phyloP scores from a whole-genome alignment of 2,329 filamentous ascomycete genomes.

The Corinectria fuckeliana region DNA sequence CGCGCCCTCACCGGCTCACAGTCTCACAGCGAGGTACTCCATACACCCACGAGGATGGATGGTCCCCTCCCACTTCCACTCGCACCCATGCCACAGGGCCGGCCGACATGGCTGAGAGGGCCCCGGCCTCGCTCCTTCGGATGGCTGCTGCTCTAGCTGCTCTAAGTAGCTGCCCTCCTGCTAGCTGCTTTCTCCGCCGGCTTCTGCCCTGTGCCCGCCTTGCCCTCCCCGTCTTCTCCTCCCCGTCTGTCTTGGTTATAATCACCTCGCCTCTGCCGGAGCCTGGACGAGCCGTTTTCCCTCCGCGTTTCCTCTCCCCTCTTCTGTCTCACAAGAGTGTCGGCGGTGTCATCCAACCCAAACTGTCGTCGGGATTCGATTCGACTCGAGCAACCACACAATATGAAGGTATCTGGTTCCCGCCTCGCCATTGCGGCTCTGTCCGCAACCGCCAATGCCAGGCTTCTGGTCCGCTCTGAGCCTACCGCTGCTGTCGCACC shows the following conservation, averaged over 20 bases:
- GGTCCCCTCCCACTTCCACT: neutral
- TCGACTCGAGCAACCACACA: constrained; percentile 3
- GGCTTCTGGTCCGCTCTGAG: constrained; percentile 36
- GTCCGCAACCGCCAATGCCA: constrained; percentile 43
- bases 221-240: constrained; percentile 13
- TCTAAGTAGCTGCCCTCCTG: constrained; percentile 6
- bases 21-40: neutral
- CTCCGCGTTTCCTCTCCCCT: neutral
- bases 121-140: neutral
- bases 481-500: constrained; percentile 45
- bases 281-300: neutral
- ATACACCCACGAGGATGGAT: neutral
- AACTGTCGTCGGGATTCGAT: neutral
- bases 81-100: neutral
- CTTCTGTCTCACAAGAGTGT: constrained; percentile 12
- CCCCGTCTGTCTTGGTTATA: too few species aligned
- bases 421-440: constrained; percentile 36
- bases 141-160: constrained; percentile 2
- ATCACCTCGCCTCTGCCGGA: constrained; percentile 14
- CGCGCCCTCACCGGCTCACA: neutral
- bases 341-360: neutral
- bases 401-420: constrained; percentile 32
- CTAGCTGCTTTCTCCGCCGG: neutral
- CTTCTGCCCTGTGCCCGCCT: neutral
- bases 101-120: neutral